These are phyloP conservation scores for Cyclostephanos tholiformis DNA, from an alignment of 108 stramenopile genomes.

Conservation along the genomic window DNA sequence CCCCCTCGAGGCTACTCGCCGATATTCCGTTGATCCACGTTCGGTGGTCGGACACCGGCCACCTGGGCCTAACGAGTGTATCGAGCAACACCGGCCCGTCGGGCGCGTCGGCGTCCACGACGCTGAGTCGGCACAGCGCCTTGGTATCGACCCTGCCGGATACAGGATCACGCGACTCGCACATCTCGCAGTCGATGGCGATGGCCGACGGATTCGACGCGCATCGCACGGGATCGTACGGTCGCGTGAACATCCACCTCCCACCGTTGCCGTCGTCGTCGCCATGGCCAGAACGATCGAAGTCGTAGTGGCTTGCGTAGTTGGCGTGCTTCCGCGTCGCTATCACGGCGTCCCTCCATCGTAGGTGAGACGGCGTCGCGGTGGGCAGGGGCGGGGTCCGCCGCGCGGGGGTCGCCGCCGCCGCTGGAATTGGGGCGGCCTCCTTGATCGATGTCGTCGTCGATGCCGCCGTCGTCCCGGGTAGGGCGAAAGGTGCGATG, in stretches of 20 bases:
- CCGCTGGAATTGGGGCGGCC: conserved; percentile 25
- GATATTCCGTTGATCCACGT: conserved; percentile 91
- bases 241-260: conserved; percentile 76
- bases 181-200: conserved; percentile 99
- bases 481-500: conserved; percentile 73
- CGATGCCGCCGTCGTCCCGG: conserved; percentile 13
- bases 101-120: conserved; percentile 88
- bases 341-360: conserved; percentile 68
- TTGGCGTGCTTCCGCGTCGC: conserved; percentile 59
- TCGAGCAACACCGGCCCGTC: conserved; percentile 84
- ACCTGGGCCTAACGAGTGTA: conserved; percentile 90
- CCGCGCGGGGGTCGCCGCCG: conserved; percentile 7
- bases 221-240: conserved; percentile 75
- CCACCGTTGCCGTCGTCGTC: conserved; percentile 40
- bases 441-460: conserved; percentile 5
- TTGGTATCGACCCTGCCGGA: conserved; percentile 74
- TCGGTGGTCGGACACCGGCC: conserved; percentile 91
- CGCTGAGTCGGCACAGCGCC: conserved; percentile 88
- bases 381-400: conserved; percentile 54
- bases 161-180: conserved; percentile 90
- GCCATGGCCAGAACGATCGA: conserved; percentile 52
- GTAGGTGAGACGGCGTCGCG: conserved; percentile 60
- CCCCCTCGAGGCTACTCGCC: conserved; percentile 76
- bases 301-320: conserved; percentile 59
- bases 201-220: conserved; percentile 82